Evolutionary conservation across 257 asterid genomes (phyloP).

Genomic region (Handroanthus guayacan): DNA sequence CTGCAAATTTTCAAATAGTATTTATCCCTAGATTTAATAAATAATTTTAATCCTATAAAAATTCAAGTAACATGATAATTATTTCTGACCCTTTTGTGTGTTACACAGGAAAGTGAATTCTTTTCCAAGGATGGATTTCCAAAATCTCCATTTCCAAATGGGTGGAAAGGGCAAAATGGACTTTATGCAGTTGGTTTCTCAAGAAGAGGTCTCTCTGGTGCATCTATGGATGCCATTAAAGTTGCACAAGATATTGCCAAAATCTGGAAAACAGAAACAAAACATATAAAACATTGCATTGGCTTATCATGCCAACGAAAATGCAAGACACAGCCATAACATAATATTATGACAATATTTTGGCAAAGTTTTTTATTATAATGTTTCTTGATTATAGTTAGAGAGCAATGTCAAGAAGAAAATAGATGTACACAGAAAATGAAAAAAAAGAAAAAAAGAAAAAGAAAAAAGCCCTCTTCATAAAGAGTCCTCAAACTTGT

Average conservation of each 20-base stretch:
- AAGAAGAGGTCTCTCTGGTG: conserved; percentile 89
- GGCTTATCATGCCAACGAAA: conserved; percentile 50
- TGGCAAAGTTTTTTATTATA: neutral
- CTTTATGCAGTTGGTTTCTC: conserved; percentile 91
- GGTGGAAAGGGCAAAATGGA: conserved; percentile 90
- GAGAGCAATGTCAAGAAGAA: conserved; percentile 28
- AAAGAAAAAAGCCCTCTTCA: conserved; percentile 71
- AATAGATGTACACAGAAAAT: no score
- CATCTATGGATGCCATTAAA: conserved; percentile 76
- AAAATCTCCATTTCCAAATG: conserved; percentile 67
- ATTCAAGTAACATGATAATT: no score
- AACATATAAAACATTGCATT: conserved; percentile 60
- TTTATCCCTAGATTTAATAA: no score
- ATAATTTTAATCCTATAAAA: no score
- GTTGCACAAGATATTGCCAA: conserved; percentile 80
- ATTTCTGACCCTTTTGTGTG: neutral
- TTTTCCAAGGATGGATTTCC: conserved; percentile 82
- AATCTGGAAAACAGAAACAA: conserved; percentile 79
- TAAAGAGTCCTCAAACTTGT: conserved; percentile 42
- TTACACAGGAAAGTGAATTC: conserved; percentile 69
- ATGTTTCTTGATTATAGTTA: conserved; percentile 35
- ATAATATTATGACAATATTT: neutral
- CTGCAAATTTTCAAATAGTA: no score
- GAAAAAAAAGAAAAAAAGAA: conserved; percentile 32
- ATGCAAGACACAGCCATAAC: conserved; percentile 46